Conservation (phyloP, 306 rosid species). For the Trichosanthes cucumerina region DNA sequence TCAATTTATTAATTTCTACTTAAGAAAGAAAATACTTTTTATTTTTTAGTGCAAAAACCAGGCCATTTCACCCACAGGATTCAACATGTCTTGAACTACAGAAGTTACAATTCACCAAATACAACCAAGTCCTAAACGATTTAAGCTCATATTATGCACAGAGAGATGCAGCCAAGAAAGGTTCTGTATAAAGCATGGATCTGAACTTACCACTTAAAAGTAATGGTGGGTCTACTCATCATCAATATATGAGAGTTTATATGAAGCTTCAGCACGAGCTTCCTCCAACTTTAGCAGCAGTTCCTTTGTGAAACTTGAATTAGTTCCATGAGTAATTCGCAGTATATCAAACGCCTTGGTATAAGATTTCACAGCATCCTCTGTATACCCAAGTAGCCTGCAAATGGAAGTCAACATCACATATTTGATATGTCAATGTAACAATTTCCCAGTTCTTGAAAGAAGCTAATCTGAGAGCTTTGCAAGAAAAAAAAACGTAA, state of each 20-base stretch:
- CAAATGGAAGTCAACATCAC: neutral
- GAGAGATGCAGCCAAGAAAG: neutral
- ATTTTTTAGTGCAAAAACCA: neutral
- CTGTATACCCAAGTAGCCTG: constrained; percentile 9
- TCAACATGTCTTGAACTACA: neutral
- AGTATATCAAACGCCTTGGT: constrained; percentile 61
- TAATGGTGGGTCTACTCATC: constrained; percentile 13
- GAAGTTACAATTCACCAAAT: neutral
- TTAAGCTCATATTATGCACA: neutral
- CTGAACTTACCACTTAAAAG: neutral
- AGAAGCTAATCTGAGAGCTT: neutral
- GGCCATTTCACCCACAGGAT: neutral
- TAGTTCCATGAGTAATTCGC: constrained; percentile 73
- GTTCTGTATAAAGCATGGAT: neutral
- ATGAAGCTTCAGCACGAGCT: constrained; percentile 79
- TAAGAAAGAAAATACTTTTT: no score
- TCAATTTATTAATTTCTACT: neutral
- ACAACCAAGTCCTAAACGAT: neutral
- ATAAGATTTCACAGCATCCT: constrained; percentile 15
- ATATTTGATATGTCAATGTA: neutral
- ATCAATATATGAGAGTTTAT: constrained; percentile 32
- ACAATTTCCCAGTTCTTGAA: neutral
- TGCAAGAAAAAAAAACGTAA: neutral
- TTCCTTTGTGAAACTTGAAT: constrained; percentile 58
- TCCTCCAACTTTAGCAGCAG: constrained; percentile 67